Evolutionary conservation across 345 rosid genomes (phyloP).

Genomic region (Xanthoceras sorbifolium): DNA sequence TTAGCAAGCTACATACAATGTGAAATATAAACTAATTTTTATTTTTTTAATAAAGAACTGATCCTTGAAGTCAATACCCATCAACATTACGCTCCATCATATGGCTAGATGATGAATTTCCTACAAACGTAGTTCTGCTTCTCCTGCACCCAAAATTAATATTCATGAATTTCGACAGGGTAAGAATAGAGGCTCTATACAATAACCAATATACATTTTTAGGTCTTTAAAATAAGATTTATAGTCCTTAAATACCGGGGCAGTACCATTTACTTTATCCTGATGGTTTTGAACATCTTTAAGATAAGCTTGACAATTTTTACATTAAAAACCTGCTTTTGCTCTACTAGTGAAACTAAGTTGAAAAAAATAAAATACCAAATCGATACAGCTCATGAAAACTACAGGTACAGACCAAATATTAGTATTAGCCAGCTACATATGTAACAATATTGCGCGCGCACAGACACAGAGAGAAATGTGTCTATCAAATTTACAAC

Average conservation of each 20-base stretch:
- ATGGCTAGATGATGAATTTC: slow-evolving; percentile 48
- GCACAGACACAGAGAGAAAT: neutral
- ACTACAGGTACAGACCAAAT: neutral
- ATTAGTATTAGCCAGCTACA: neutral
- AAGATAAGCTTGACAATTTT: neutral
- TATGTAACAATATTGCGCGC: too few species aligned
- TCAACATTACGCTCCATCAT: slow-evolving; percentile 46
- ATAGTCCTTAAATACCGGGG: neutral
- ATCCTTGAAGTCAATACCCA: slow-evolving; percentile 50
- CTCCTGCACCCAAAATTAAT: slow-evolving; percentile 39
- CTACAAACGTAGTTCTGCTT: slow-evolving; percentile 33
- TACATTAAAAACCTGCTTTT: neutral
- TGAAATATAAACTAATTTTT: neutral
- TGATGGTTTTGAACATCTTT: neutral
- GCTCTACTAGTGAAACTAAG: neutral
- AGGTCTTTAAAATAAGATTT: neutral
- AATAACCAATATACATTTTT: neutral
- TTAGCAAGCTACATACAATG: neutral
- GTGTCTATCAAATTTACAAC: neutral
- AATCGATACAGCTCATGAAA: neutral
- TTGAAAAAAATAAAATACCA: neutral
- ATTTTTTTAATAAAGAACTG: neutral
- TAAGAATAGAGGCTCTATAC: neutral
- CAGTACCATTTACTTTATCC: neutral
- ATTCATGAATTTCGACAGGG: neutral